These are phyloP conservation scores for Diddensiella santjacobensis DNA, from an alignment of 805 yeast species.

Conservation along the genomic window DNA sequence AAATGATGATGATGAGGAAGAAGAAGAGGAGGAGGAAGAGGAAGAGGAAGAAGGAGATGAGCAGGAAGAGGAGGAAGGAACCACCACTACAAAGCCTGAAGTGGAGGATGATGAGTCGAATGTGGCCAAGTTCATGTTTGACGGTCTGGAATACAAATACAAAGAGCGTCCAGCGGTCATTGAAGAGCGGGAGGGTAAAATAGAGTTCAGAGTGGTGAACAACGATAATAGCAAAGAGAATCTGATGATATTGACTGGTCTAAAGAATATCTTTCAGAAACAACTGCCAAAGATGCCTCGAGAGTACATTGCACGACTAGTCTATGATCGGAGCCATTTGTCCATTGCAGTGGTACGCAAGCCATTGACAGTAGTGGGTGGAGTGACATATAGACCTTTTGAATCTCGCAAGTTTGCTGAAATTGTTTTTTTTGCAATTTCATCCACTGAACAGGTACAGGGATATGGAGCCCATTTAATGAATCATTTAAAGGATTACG, in stretches of 20 bases:
- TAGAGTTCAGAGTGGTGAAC: constrained; percentile 94
- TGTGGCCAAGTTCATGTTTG: constrained; percentile 55
- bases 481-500: constrained; percentile 97
- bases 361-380: constrained; percentile 95
- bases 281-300: constrained; percentile 99
- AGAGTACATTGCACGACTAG: constrained; percentile 91
- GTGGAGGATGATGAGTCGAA: constrained; percentile 32
- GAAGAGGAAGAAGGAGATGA: constrained; percentile 18
- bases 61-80: constrained; percentile 21
- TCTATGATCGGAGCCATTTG: constrained; percentile 88
- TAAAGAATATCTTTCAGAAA: constrained; percentile 93
- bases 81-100: constrained; percentile 26
- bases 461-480: constrained; percentile 98
- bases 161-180: constrained; percentile 91
- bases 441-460: constrained; percentile 94
- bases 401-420: constrained; percentile 90
- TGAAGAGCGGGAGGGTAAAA: constrained; percentile 89
- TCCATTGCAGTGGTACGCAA: constrained; percentile 95
- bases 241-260: constrained; percentile 87
- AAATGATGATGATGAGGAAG: constrained; percentile 12
- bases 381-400: constrained; percentile 94
- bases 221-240: constrained; percentile 86
- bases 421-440: constrained; percentile 96
- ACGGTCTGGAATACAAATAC: constrained; percentile 76
- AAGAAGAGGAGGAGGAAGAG: constrained; percentile 10